phyloP scores from a whole-genome alignment of 2,329 filamentous ascomycete species.

The Capronia americana region DNA sequence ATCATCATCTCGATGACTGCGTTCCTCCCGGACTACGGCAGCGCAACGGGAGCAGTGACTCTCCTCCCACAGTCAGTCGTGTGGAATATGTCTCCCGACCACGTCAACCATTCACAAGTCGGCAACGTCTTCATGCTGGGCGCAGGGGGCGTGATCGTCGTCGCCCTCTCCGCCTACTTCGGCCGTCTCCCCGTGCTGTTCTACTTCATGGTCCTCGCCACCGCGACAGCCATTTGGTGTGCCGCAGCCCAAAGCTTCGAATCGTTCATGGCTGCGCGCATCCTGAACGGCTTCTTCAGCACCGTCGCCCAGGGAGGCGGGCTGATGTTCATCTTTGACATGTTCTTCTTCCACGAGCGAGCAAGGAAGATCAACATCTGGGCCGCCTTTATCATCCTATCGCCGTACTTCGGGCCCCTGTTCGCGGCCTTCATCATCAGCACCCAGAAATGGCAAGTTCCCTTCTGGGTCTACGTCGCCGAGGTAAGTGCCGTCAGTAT shows the following conservation, averaged over 20 bases:
- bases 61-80: constrained; percentile 48
- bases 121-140: constrained; percentile 55
- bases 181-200: constrained; percentile 54
- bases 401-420: constrained; percentile 40
- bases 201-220: constrained; percentile 46
- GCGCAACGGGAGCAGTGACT: constrained; percentile 50
- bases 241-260: constrained; percentile 48
- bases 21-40: constrained; percentile 53
- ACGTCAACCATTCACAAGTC: constrained; percentile 50
- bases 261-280: constrained; percentile 51
- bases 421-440: constrained; percentile 48
- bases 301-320: constrained; percentile 51
- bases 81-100: constrained; percentile 48
- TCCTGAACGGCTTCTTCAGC: constrained; percentile 55
- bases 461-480: constrained; percentile 48
- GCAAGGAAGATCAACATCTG: constrained; percentile 51
- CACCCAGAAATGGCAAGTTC: constrained; percentile 46
- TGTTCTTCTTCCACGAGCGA: constrained; percentile 52
- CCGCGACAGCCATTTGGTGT: constrained; percentile 50
- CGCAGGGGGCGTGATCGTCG: constrained; percentile 49
- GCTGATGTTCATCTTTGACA: constrained; percentile 53
- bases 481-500: constrained; percentile 29
- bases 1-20: constrained; percentile 48
- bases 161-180: constrained; percentile 51
- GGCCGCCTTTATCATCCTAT: constrained; percentile 47